Conservation (phyloP, 2,329 filamentous ascomycete genomes). For the Aspergillus felis region DNA sequence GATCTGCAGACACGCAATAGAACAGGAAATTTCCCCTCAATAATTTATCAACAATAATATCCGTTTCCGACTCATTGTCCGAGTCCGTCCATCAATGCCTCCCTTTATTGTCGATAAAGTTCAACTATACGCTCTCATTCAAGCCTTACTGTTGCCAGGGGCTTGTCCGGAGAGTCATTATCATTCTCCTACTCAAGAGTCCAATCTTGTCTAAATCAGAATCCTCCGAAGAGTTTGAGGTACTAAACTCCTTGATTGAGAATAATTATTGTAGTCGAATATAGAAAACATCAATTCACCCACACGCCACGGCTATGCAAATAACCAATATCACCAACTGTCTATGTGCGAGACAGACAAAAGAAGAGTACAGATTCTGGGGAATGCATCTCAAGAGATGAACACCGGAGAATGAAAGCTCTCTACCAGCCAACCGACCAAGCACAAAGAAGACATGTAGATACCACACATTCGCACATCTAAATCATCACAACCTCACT, state of each 20-base stretch:
- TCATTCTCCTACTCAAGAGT: background rate
- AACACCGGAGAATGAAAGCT: background rate
- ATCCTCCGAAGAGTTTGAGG: background rate
- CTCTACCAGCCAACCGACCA: background rate
- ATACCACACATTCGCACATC: constrained; percentile 8
- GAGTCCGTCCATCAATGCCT: background rate
- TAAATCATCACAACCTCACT: constrained; percentile 12
- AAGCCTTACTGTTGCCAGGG: background rate
- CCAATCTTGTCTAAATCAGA: background rate
- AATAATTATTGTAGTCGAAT: background rate
- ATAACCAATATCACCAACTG: background rate
- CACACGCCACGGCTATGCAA: background rate
- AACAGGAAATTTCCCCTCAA: no score
- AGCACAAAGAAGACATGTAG: background rate
- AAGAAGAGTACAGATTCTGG: no score
- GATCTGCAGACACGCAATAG: background rate
- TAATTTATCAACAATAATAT: background rate
- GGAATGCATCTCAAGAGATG: background rate
- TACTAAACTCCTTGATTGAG: background rate
- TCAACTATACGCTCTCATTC: background rate
- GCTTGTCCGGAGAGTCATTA: background rate
- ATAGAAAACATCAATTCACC: background rate
- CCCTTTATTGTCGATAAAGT: background rate
- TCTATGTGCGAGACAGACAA: background rate
- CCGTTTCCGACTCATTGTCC: background rate